phyloP scores from a whole-genome alignment of 2,329 filamentous ascomycete genomes.

The Cadophora sp. region DNA sequence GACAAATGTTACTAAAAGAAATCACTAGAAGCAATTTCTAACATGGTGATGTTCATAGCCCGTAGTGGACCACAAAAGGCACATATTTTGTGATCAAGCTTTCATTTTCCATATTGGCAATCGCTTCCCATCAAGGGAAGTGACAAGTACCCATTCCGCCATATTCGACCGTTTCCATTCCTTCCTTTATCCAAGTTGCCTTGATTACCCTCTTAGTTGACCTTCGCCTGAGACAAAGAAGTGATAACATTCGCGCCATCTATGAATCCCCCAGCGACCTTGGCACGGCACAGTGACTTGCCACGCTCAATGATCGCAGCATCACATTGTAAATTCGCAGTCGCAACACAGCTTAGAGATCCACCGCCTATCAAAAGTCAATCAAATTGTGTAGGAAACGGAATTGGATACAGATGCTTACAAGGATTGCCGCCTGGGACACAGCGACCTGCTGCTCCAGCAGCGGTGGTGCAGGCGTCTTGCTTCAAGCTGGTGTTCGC shows the following conservation, averaged over 20 bases:
- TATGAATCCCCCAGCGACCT: constrained; percentile 13
- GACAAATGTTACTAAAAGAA: no score
- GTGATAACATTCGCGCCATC: constrained; percentile 23
- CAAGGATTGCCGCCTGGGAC: constrained; percentile 19
- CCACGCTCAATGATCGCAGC: constrained; percentile 21
- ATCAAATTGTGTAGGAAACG: neutral
- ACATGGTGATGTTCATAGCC: no score
- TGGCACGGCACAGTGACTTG: constrained; percentile 20
- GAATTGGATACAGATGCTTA: neutral
- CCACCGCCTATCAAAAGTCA: constrained; percentile 9
- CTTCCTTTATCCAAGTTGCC: neutral
- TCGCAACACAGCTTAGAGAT: constrained; percentile 20
- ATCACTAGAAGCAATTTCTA: no score
- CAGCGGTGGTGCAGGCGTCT: constrained; percentile 17
- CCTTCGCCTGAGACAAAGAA: constrained; percentile 21
- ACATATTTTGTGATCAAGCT: constrained; percentile 4
- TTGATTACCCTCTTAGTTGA: constrained; percentile 13
- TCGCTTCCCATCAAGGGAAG: constrained; percentile 10
- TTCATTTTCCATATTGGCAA: neutral
- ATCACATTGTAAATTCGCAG: constrained; percentile 17
- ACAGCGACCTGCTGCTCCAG: constrained; percentile 19
- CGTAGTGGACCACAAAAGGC: no score
- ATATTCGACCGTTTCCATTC: neutral
- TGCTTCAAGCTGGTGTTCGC: constrained; percentile 20
- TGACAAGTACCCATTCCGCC: neutral